Conservation (phyloP, 1,139 yeast species). For the Pichia sp. region DNA sequence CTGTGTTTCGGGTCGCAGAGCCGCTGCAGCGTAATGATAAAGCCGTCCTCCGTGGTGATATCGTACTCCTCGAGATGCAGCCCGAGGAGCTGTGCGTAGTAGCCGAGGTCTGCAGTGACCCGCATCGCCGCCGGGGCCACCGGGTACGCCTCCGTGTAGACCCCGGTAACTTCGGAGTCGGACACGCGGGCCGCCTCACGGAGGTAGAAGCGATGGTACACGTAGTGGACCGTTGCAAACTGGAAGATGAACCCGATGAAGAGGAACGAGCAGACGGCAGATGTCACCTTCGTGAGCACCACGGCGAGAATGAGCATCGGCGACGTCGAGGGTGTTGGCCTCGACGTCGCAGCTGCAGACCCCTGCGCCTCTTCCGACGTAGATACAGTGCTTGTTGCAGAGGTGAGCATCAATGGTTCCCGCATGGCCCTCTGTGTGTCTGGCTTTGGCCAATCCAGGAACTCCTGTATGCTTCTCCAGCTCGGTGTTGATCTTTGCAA, state of each 20-base stretch:
- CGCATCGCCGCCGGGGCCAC: neutral
- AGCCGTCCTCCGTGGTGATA: slow-evolving; percentile 78
- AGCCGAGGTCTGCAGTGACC: slow-evolving; percentile 42
- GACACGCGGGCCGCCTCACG: slow-evolving; percentile 16
- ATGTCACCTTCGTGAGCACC: neutral
- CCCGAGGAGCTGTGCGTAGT: slow-evolving; percentile 61
- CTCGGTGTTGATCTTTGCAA: neutral
- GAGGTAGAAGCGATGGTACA: slow-evolving; percentile 12
- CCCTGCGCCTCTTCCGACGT: neutral
- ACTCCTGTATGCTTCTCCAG: too few relatives aligned
- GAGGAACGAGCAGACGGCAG: slow-evolving; percentile 8
- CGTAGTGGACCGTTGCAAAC: slow-evolving; percentile 10
- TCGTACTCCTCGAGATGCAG: slow-evolving; percentile 56
- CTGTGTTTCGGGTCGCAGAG: slow-evolving; percentile 43
- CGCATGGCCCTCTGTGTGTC: too few relatives aligned
- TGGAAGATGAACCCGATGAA: slow-evolving; percentile 24
- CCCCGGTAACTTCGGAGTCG: slow-evolving; percentile 7
- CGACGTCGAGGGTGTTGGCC: neutral
- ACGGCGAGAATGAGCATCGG: neutral
- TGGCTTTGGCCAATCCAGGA: too few relatives aligned
- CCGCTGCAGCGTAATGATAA: slow-evolving; percentile 59
- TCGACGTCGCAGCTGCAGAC: too few relatives aligned
- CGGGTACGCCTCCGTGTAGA: slow-evolving; percentile 1
- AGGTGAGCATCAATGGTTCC: neutral
- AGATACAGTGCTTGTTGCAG: neutral